Conservation (phyloP, 768 basidiomycete genomes). For the Boletus rufocinnamomeus region DNA sequence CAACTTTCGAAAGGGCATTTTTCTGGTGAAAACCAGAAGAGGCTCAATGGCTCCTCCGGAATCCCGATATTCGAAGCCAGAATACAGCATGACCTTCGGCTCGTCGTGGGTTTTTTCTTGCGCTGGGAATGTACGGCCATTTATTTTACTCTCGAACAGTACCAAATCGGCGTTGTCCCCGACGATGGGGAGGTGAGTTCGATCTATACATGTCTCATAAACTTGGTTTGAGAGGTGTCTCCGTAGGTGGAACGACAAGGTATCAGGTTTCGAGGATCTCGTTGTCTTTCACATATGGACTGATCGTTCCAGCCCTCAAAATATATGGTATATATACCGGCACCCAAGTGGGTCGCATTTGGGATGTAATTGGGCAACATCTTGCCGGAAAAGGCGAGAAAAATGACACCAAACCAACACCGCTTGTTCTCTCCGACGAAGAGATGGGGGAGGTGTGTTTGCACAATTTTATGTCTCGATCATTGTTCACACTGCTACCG, state of each 20-base stretch:
- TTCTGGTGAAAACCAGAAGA: conserved; percentile 67
- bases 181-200: conserved; percentile 31
- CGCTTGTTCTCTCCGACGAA: conserved; percentile 43
- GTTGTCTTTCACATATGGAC: background rate
- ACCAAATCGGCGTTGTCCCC: conserved; percentile 50
- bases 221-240: background rate
- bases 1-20: conserved; percentile 72
- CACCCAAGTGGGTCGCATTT: conserved; percentile 47
- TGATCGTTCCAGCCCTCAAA: conserved; percentile 39
- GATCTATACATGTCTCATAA: background rate
- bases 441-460: conserved; percentile 48
- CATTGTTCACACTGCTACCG: background rate
- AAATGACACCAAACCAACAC: conserved; percentile 13
- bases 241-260: conserved; percentile 44
- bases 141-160: conserved; percentile 35
- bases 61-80: conserved; percentile 72
- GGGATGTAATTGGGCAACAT: conserved; percentile 48
- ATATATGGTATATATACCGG: conserved; percentile 56
- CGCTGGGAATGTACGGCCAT: background rate
- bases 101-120: conserved; percentile 44
- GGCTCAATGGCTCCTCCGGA: conserved; percentile 46
- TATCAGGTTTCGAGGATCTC: conserved; percentile 12
- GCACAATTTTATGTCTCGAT: background rate
- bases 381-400: conserved; percentile 48
- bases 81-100: conserved; percentile 53